These are phyloP conservation scores for Teunomyces panamensis DNA, from an alignment of 805 yeast species.

Conservation along the genomic window DNA sequence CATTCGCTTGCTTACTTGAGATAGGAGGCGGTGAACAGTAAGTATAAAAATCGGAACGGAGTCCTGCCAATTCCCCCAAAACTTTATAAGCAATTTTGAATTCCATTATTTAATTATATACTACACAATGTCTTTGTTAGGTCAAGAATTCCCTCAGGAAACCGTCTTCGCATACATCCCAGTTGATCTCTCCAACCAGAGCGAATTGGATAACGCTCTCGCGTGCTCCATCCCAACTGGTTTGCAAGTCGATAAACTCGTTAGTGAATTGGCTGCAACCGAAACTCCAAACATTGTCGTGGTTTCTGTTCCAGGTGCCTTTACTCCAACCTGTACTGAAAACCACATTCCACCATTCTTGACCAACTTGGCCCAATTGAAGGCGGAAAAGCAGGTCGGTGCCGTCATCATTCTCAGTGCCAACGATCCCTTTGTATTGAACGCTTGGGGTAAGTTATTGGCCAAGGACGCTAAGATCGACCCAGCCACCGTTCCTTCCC, in stretches of 20 bases:
- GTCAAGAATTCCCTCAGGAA: conserved; percentile 27
- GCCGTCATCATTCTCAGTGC: conserved; percentile 36
- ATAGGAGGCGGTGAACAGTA: no score
- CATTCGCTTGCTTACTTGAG: no score
- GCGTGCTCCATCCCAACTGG: conserved; percentile 22
- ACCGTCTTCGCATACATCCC: conserved; percentile 38
- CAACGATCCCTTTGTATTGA: conserved; percentile 42
- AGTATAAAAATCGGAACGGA: no score
- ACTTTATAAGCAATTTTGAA: neutral
- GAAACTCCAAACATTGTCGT: conserved; percentile 26
- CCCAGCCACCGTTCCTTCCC: neutral
- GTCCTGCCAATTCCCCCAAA: no score
- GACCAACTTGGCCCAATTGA: conserved; percentile 25
- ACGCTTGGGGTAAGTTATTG: conserved; percentile 45
- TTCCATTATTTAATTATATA: neutral
- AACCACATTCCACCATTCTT: conserved; percentile 42
- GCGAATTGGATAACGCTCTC: neutral
- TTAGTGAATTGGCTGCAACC: conserved; percentile 17
- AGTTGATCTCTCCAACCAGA: conserved; percentile 22
- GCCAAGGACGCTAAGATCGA: conserved; percentile 20
- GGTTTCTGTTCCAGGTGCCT: conserved; percentile 44
- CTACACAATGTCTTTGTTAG: conserved; percentile 1
- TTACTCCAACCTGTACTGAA: conserved; percentile 46
- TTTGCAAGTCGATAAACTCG: conserved; percentile 31
- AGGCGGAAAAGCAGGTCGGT: conserved; percentile 26